A percentile compares a stretch with the other conserved stretches of the same genome.
phyloP scores from a whole-genome alignment of 140 eudicot genomes.

The Eryngium alpinum region DNA sequence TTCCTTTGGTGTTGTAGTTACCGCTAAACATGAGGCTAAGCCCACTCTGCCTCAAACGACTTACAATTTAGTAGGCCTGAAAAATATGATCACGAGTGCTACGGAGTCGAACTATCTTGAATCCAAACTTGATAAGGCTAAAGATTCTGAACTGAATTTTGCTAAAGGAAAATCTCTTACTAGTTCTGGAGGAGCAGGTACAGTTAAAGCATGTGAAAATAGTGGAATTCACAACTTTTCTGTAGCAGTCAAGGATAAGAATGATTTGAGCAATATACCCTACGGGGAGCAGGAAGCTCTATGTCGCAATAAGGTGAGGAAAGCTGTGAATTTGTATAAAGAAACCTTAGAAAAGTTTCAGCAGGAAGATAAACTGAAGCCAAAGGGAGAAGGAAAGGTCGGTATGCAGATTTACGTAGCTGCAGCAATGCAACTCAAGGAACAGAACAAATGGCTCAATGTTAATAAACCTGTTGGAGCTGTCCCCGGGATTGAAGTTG shows the following conservation, averaged over 20 bases:
- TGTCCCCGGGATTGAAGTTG: slow-evolving; percentile 20
- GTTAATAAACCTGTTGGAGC: slow-evolving; percentile 1
- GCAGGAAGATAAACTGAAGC: slow-evolving; percentile 8
- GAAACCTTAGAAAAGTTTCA: background rate
- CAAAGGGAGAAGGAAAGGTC: background rate
- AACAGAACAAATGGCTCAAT: slow-evolving; percentile 3
- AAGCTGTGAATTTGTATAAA: background rate
- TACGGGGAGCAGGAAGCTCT: background rate
- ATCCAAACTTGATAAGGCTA: background rate
- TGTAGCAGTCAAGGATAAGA: background rate
- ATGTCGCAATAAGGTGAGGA: slow-evolving; percentile 11
- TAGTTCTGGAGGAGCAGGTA: background rate
- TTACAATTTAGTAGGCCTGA: background rate
- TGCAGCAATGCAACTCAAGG: slow-evolving; percentile 10
- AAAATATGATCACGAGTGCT: background rate
- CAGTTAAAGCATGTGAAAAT: background rate
- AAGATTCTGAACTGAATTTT: background rate
- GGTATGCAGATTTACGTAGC: background rate
- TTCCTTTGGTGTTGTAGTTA: background rate
- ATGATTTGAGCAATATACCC: background rate
- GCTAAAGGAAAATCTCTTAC: background rate
- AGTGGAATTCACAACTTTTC: background rate
- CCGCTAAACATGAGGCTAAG: background rate
- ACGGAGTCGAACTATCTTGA: background rate
- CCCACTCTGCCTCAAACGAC: background rate